Percentiles rank a stretch among this genome's conserved stretches.
Evolutionary conservation across 1,284 basidiomycete genomes (phyloP).

Genomic region (Vanrija humicola): DNA sequence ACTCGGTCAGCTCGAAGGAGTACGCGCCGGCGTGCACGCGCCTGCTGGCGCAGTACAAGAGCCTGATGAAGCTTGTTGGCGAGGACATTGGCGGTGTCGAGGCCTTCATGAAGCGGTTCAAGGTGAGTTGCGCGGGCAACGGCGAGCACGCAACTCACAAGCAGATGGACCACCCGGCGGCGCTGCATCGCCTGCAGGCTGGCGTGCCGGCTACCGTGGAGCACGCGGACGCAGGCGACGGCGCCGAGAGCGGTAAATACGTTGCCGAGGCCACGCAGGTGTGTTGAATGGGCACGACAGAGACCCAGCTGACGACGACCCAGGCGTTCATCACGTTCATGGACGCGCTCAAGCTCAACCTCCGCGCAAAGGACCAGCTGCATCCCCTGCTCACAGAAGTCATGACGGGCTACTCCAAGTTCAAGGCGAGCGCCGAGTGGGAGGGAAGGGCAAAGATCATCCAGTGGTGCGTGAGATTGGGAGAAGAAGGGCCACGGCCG

Average conservation of each 20-base stretch:
- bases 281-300: constrained; percentile 19
- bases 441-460: constrained; percentile 90
- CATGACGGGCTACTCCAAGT: constrained; percentile 84
- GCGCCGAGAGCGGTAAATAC: constrained; percentile 86
- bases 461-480: constrained; percentile 63
- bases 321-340: constrained; percentile 98
- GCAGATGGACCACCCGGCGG: constrained; percentile 92
- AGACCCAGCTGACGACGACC: not conserved
- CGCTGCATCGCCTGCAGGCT: constrained; percentile 80
- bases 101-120: constrained; percentile 85
- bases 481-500: not conserved
- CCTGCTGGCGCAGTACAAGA: constrained; percentile 92
- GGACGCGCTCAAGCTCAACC: constrained; percentile 88
- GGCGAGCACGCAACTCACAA: not conserved
- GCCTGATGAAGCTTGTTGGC: constrained; percentile 86
- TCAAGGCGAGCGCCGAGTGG: constrained; percentile 90
- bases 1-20: constrained; percentile 85
- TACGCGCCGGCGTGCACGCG: constrained; percentile 94
- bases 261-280: constrained; percentile 98
- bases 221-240: constrained; percentile 72
- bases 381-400: constrained; percentile 93
- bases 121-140: constrained; percentile 54
- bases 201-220: constrained; percentile 96
- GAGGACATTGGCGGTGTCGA: constrained; percentile 79
- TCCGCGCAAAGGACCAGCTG: constrained; percentile 93